A percentile compares a stretch with the other conserved stretches of the same genome.
These are phyloP conservation scores for Endothia cerciana DNA, from an alignment of 2,329 filamentous ascomycete genomes.

Conservation along the genomic window DNA sequence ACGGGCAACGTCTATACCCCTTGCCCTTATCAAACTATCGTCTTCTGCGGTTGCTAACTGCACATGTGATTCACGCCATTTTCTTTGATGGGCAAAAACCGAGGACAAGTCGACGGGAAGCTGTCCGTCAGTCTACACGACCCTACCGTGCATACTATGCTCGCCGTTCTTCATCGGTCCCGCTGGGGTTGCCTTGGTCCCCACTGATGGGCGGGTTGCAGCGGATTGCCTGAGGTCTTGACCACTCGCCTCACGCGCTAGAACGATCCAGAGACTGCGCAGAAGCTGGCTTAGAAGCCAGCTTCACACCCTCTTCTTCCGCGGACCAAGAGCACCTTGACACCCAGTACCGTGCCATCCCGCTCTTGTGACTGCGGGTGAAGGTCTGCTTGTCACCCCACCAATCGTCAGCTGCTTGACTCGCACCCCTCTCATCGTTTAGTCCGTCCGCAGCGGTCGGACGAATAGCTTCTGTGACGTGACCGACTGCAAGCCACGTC, in stretches of 20 bases:
- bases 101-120: neutral
- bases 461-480: conserved; percentile 14
- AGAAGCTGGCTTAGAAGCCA: conserved; percentile 27
- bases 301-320: conserved; percentile 27
- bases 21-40: neutral
- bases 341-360: conserved; percentile 24
- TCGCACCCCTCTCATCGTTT: neutral
- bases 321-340: neutral
- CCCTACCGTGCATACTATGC: too few relatives aligned
- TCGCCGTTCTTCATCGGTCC: neutral
- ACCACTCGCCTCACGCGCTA: conserved; percentile 27
- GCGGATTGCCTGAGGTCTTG: neutral
- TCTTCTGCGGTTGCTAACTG: neutral
- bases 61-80: neutral
- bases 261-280: conserved; percentile 12
- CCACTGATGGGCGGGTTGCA: conserved; percentile 1
- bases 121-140: neutral
- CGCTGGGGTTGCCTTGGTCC: neutral
- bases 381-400: conserved; percentile 9
- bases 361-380: conserved; percentile 21
- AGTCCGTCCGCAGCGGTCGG: conserved; percentile 16
- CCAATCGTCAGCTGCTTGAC: conserved; percentile 14
- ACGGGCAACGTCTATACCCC: too few relatives aligned
- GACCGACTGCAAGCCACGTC: conserved; percentile 15
- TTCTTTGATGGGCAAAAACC: too few relatives aligned